Conservation (phyloP, 2,329 filamentous ascomycete genomes). For the Phyllosticta paracitricarpa region DNA sequence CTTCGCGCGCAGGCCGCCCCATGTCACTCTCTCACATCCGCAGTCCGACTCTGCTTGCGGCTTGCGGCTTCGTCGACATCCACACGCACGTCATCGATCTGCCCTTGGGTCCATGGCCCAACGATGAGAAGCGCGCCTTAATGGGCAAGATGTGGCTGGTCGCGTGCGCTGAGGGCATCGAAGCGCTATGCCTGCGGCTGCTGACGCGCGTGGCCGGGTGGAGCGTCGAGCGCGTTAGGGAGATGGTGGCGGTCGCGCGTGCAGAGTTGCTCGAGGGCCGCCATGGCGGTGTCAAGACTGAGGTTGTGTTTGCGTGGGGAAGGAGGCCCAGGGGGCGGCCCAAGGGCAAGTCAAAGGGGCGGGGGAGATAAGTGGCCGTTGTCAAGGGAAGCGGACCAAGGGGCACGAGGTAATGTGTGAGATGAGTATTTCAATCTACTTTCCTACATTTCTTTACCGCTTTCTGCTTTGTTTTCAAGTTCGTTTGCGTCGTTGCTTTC, state of each 20-base stretch:
- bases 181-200: constrained; percentile 27
- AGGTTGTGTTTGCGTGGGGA: constrained; percentile 3
- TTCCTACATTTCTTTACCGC: no score
- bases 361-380: not conserved
- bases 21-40: constrained; percentile 35
- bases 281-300: not conserved
- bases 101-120: constrained; percentile 29
- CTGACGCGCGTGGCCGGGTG: constrained; percentile 27
- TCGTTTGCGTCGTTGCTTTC: no score
- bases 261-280: constrained; percentile 4
- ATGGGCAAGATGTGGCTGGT: constrained; percentile 35
- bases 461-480: no score
- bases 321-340: constrained; percentile 1
- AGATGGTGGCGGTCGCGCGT: not conserved
- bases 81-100: constrained; percentile 28
- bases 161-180: constrained; percentile 30
- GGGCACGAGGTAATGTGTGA: no score
- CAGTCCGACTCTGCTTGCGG: constrained; percentile 25
- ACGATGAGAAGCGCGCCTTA: constrained; percentile 23
- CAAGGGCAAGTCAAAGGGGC: not conserved
- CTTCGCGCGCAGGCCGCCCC: constrained; percentile 30
- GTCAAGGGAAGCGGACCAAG: no score
- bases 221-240: constrained; percentile 21
- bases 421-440: no score
- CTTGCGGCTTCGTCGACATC: constrained; percentile 36